A percentile compares a stretch with the other conserved stretches of the same genome.
Evolutionary conservation across 225 moss, liverwort and hornwort genomes (phyloP).

Genomic region (Asterella californica): DNA sequence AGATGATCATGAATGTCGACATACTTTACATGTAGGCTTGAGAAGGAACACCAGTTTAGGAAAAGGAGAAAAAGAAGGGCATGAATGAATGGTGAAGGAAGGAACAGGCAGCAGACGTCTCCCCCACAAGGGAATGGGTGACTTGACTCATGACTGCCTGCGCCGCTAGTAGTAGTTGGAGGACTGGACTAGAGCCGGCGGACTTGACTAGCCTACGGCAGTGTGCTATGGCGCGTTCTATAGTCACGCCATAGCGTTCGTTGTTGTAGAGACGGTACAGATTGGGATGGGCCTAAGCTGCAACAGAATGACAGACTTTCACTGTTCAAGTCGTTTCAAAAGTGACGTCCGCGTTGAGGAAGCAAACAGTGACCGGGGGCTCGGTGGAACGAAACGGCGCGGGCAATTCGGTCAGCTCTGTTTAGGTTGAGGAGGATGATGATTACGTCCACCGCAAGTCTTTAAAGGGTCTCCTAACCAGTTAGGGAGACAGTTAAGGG

Average conservation of each 20-base stretch:
- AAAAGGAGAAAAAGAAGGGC: neutral
- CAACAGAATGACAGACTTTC: neutral
- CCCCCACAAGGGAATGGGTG: neutral
- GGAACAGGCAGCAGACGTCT: neutral
- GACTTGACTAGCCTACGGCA: too few relatives aligned
- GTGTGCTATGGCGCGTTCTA: neutral
- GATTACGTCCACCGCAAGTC: neutral
- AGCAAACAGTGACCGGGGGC: neutral
- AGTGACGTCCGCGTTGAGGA: neutral
- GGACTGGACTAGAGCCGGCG: neutral
- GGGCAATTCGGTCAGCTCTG: neutral
- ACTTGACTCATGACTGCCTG: neutral
- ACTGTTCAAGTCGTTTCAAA: neutral
- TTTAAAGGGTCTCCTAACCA: neutral
- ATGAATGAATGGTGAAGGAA: neutral
- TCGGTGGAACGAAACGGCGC: neutral
- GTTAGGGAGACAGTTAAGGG: neutral
- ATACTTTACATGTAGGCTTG: neutral
- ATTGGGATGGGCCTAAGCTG: neutral
- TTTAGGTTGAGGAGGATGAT: neutral
- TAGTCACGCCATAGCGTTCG: too few relatives aligned
- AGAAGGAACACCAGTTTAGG: neutral
- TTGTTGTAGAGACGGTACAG: too few relatives aligned
- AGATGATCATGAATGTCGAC: conserved; percentile 4
- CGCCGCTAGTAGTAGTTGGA: neutral